phyloP scores from a whole-genome alignment of 345 rosid genomes.

The Garcia nutans region DNA sequence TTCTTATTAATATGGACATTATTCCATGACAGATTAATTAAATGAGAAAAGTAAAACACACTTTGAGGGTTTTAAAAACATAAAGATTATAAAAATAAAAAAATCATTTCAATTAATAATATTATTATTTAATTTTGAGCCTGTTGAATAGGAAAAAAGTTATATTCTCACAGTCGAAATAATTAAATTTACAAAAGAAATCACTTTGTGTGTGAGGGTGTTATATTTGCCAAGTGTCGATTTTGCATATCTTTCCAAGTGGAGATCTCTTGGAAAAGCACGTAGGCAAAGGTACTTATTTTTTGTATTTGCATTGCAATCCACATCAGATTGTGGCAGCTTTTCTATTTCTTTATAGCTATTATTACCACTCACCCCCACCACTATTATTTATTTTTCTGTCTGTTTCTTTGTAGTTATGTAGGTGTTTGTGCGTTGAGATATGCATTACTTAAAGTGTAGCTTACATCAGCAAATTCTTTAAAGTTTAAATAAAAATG shows the following conservation, averaged over 20 bases:
- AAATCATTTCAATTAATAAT: too few species aligned
- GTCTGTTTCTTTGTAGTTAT: too few species aligned
- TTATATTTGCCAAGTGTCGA: constrained; percentile 22
- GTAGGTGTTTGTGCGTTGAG: not conserved
- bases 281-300: not conserved
- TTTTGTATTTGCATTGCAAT: constrained; percentile 27
- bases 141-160: too few species aligned
- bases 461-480: not conserved
- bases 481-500: not conserved
- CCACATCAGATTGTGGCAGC: constrained; percentile 21
- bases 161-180: too few species aligned
- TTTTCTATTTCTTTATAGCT: not conserved
- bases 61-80: too few species aligned
- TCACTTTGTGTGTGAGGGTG: constrained; percentile 15
- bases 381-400: not conserved
- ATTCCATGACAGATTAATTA: too few species aligned
- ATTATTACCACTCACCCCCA: not conserved
- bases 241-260: constrained; percentile 22
- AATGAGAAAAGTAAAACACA: too few species aligned
- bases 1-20: too few species aligned
- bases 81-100: too few species aligned
- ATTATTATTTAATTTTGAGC: too few species aligned
- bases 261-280: constrained; percentile 19
- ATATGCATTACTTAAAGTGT: not conserved
- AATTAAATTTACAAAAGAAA: too few species aligned